These are phyloP conservation scores for Kickxella alabastrina DNA, from an alignment of 192 early-diverging fungal genomes.

Conservation along the genomic window DNA sequence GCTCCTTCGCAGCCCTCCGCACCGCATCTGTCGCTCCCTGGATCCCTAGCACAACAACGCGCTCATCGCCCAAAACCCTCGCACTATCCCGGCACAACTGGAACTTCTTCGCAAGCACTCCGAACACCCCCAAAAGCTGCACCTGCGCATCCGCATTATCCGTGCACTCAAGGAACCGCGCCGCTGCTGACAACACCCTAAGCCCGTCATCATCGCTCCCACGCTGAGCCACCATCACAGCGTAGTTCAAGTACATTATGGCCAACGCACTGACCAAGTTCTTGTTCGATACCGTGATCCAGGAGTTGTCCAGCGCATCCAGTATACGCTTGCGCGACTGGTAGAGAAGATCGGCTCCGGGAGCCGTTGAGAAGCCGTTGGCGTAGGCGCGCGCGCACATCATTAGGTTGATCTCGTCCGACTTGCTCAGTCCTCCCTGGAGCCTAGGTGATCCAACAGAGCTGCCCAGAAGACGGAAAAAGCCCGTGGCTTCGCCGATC, in stretches of 20 bases:
- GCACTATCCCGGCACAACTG: constrained; percentile 51
- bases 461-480: constrained; percentile 20
- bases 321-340: constrained; percentile 23
- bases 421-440: constrained; percentile 17
- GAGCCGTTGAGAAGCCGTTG: constrained; percentile 64
- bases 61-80: constrained; percentile 38
- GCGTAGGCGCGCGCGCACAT: constrained; percentile 64
- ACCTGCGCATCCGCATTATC: constrained; percentile 37
- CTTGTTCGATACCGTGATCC: constrained; percentile 21
- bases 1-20: constrained; percentile 21
- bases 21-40: constrained; percentile 26
- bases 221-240: constrained; percentile 15
- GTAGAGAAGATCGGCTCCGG: constrained; percentile 24
- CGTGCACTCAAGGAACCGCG: constrained; percentile 23
- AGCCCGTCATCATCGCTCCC: constrained; percentile 41
- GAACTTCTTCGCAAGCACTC: constrained; percentile 37
- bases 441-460: background rate
- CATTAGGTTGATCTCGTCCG: constrained; percentile 71
- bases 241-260: constrained; percentile 29
- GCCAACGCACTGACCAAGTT: constrained; percentile 30
- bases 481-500: constrained; percentile 22
- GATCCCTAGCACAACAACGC: constrained; percentile 36
- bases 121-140: constrained; percentile 37
- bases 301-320: constrained; percentile 24
- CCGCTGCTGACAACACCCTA: constrained; percentile 23